Conservation (phyloP, 768 basidiomycete genomes). For the Floccularia luteovirens region DNA sequence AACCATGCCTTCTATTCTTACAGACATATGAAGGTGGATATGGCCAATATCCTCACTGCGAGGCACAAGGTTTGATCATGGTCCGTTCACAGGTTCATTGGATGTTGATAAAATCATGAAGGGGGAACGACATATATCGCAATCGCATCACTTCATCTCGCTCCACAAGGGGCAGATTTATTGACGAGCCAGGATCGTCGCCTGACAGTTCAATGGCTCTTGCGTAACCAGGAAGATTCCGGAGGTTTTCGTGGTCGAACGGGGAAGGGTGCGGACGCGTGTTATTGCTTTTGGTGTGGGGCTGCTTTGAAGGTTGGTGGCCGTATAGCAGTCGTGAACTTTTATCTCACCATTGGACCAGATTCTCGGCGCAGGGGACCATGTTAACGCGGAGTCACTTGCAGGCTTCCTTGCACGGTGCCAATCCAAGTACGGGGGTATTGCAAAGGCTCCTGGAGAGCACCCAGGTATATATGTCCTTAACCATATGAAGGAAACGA, state of each 20-base stretch:
- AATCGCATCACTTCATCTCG: constrained; percentile 64
- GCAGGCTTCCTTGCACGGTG: constrained; percentile 61
- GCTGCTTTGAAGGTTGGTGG: constrained; percentile 63
- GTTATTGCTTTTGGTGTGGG: constrained; percentile 96
- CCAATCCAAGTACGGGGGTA: constrained; percentile 87
- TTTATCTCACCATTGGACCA: constrained; percentile 16
- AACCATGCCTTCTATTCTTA: constrained; percentile 4
- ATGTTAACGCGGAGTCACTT: constrained; percentile 53
- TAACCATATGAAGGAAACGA: not conserved
- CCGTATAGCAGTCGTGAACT: not conserved
- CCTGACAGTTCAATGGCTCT: constrained; percentile 68
- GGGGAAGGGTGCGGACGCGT: constrained; percentile 83
- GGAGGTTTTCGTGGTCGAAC: constrained; percentile 90
- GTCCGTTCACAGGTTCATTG: not conserved
- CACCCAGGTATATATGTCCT: constrained; percentile 51
- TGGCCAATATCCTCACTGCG: constrained; percentile 71
- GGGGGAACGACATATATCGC: constrained; percentile 95
- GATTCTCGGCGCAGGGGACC: constrained; percentile 58
- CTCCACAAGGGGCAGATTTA: constrained; percentile 18
- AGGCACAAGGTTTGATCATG: constrained; percentile 66
- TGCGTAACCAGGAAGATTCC: constrained; percentile 56
- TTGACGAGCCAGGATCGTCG: constrained; percentile 33
- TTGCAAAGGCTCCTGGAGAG: constrained; percentile 78
- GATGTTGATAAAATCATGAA: constrained; percentile 15
- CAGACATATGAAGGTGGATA: constrained; percentile 94